Evolutionary conservation across 2,329 filamentous ascomycete genomes (phyloP), one percentile per base, ranked within the genome.

Genomic region (Ophiostoma novo-ulmi): DNA sequence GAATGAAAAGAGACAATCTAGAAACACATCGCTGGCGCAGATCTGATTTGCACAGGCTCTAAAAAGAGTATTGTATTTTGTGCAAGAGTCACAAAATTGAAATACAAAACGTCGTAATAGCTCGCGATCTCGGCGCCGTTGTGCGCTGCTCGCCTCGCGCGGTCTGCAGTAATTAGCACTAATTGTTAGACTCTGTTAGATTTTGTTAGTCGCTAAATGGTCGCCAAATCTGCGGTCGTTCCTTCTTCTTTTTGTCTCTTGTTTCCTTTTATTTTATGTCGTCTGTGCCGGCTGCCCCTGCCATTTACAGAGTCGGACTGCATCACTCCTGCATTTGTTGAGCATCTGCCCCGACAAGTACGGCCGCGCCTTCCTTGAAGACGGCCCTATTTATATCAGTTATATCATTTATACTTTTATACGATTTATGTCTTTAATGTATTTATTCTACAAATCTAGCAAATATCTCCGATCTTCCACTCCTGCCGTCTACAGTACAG

Each of bases 241-340:
- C 63, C 63, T 65, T 65, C 58, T 63, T 7, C 35, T 63, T 63
- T 63, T 14, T 17, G 17, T 17, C 22, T 35, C 36, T 63, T 17
- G n/a, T 63, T 7, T 65, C 35, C 14, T 63, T 38, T 17, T 39
- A 20, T 26, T 65, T 38, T 65, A 5, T 14, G 22, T 39, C 31
- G 31, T 36, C 58, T 13, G 22, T 63, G 26, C 22, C 61, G 52
- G 22, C 35, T 36, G 31, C 35, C 14, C 36, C 63, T 65, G 20
- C 35, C 31, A 11, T 65, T 38, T 65, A n/a, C 20, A 39, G 63
- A 63, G 58, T 63, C 58, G 26, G 58, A 63, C 58, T 63, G 58
- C 58, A 63, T 63, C 58, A 14, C 58, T 31, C 58, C 22, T 31
- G 58, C 58, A 63, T 63, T 58, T 63, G 58, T 63, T 63, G 58